These are phyloP conservation scores for Paraleonurus japonicus DNA, from an alignment of 257 asterid species.

Conservation along the genomic window DNA sequence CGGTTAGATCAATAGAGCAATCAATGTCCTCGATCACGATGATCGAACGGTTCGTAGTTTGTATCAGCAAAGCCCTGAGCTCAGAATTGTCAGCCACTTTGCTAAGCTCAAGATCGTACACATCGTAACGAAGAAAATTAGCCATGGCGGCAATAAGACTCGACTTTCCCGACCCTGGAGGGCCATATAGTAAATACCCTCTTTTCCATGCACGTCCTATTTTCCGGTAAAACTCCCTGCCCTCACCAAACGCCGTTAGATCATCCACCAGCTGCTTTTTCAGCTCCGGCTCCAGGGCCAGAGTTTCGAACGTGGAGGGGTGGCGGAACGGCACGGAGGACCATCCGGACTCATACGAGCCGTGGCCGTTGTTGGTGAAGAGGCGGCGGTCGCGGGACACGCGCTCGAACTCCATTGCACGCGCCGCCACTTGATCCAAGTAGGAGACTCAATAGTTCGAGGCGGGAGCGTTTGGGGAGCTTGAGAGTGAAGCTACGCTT, in stretches of 20 bases:
- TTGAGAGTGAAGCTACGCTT: constrained; percentile 48
- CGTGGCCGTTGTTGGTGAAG: constrained; percentile 48
- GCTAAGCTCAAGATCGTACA: constrained; percentile 56
- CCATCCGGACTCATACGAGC: constrained; percentile 55
- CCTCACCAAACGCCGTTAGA: constrained; percentile 19
- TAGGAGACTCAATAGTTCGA: constrained; percentile 32
- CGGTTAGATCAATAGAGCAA: constrained; percentile 48
- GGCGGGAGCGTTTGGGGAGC: constrained; percentile 44
- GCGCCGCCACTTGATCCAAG: constrained; percentile 38
- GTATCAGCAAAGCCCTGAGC: constrained; percentile 46
- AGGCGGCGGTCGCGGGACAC: constrained; percentile 45
- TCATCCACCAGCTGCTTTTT: constrained; percentile 34
- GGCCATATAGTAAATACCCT: constrained; percentile 53
- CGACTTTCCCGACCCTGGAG: constrained; percentile 62
- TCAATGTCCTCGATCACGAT: constrained; percentile 64
- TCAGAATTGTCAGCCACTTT: constrained; percentile 46
- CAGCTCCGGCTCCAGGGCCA: constrained; percentile 54
- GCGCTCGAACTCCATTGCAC: constrained; percentile 47
- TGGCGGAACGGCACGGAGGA: constrained; percentile 56
- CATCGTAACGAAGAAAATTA: constrained; percentile 47
- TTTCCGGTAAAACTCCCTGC: constrained; percentile 13
- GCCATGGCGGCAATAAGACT: constrained; percentile 68
- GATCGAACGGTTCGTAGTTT: constrained; percentile 49
- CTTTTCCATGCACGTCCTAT: constrained; percentile 66
- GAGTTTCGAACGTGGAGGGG: constrained; percentile 54